phyloP scores from a whole-genome alignment of 441 rosid genomes.

The Aquilaria agallochum region DNA sequence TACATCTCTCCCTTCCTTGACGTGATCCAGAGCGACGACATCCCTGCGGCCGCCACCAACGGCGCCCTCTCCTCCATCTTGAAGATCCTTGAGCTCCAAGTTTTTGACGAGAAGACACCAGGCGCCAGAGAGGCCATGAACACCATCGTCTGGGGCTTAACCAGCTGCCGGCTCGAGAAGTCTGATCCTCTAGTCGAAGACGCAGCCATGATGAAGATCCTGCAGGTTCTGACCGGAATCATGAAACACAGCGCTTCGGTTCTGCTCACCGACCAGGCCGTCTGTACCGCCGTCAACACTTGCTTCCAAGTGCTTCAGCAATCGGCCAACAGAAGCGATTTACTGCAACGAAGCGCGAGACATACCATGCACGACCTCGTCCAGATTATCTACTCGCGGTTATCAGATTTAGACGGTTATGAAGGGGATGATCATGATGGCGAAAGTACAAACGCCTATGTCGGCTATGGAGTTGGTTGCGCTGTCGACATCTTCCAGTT shows the following conservation, averaged over 20 bases:
- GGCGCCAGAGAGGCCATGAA: slow-evolving; percentile 72
- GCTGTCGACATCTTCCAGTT: slow-evolving; percentile 77
- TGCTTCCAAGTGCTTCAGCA: slow-evolving; percentile 93
- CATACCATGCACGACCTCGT: slow-evolving; percentile 78
- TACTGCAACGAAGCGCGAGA: slow-evolving; percentile 75
- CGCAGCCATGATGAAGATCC: slow-evolving; percentile 76
- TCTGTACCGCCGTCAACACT: slow-evolving; percentile 74
- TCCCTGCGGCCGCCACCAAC: slow-evolving; percentile 70
- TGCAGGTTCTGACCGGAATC: slow-evolving; percentile 55
- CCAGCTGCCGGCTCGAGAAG: slow-evolving; percentile 73
- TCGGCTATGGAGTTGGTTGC: slow-evolving; percentile 62
- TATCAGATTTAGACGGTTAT: slow-evolving; percentile 52
- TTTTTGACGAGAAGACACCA: slow-evolving; percentile 73
- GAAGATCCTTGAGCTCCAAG: slow-evolving; percentile 59
- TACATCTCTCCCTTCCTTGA: slow-evolving; percentile 83
- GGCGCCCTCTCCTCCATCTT: slow-evolving; percentile 60
- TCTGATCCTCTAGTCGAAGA: slow-evolving; percentile 61
- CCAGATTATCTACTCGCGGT: slow-evolving; percentile 64
- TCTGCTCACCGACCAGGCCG: slow-evolving; percentile 57
- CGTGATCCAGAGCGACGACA: slow-evolving; percentile 69
- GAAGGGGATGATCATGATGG: slow-evolving; percentile 45
- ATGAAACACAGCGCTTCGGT: slow-evolving; percentile 70
- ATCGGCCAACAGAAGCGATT: slow-evolving; percentile 60
- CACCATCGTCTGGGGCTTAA: slow-evolving; percentile 47
- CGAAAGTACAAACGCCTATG: slow-evolving; percentile 7